phyloP scores from a whole-genome alignment of 495 filamentous ascomycete genomes.

The Letharia columbiana region DNA sequence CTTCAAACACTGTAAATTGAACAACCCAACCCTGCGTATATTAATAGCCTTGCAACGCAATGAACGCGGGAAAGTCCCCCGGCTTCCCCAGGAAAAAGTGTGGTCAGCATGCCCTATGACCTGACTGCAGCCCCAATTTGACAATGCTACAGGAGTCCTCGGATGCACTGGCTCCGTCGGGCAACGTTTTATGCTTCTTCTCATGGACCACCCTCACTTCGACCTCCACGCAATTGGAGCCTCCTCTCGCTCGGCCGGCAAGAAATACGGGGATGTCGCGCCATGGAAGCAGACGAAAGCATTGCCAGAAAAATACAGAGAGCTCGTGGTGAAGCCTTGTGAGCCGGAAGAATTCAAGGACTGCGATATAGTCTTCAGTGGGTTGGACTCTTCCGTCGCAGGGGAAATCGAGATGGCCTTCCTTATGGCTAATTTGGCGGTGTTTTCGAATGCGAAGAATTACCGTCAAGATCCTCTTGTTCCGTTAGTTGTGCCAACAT shows the following conservation, averaged over 20 bases:
- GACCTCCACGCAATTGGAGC: slow-evolving; percentile 70
- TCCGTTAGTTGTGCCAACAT: slow-evolving; percentile 78
- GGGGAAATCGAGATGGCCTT: slow-evolving; percentile 78
- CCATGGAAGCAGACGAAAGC: slow-evolving; percentile 74
- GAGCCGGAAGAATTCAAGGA: slow-evolving; percentile 65
- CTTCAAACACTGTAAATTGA: neutral
- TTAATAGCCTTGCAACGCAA: neutral
- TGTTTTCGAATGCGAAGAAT: slow-evolving; percentile 89
- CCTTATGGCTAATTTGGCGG: slow-evolving; percentile 63
- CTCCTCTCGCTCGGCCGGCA: slow-evolving; percentile 68
- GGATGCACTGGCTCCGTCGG: slow-evolving; percentile 76
- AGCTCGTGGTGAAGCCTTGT: slow-evolving; percentile 68
- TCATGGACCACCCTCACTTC: slow-evolving; percentile 70
- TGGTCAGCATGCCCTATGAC: slow-evolving; percentile 12
- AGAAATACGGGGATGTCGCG: slow-evolving; percentile 76
- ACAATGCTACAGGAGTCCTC: slow-evolving; percentile 44
- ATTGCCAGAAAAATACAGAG: slow-evolving; percentile 57
- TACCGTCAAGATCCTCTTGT: slow-evolving; percentile 73
- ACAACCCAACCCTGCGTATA: neutral
- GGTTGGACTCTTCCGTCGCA: slow-evolving; percentile 76
- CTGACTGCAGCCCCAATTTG: neutral
- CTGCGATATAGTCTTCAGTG: slow-evolving; percentile 84
- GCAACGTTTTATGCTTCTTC: slow-evolving; percentile 75
- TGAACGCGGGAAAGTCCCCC: slow-evolving; percentile 5
- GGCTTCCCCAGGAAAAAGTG: slow-evolving; percentile 20